Conservation (phyloP, 306 rosid species). For the Abrus pulchellus region DNA sequence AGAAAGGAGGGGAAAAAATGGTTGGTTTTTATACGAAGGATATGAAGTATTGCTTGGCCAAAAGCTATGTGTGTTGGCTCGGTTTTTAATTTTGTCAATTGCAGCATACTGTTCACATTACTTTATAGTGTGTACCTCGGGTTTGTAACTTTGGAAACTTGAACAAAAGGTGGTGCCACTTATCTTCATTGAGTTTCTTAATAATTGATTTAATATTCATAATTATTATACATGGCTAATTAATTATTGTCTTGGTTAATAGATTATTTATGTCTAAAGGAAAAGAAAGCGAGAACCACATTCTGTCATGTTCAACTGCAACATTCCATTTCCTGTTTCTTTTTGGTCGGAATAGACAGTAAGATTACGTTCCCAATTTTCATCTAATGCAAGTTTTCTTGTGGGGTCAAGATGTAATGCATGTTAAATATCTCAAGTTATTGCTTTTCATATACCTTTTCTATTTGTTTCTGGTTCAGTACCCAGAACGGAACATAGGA, state of each 20-base stretch:
- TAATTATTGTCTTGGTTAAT: background rate
- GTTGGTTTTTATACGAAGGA: background rate
- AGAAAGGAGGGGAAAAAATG: background rate
- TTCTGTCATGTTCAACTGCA: conserved; percentile 47
- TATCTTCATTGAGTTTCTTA: conserved; percentile 34
- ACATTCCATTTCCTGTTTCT: conserved; percentile 49
- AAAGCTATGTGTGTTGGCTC: background rate
- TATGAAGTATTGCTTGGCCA: conserved; percentile 23
- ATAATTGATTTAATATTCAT: conserved; percentile 15
- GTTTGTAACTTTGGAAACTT: conserved; percentile 43
- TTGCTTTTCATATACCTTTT: background rate
- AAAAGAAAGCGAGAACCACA: conserved; percentile 42
- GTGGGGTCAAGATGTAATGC: background rate
- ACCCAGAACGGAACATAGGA: background rate
- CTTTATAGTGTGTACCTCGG: background rate
- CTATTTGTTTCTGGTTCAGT: background rate
- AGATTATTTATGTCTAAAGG: conserved; percentile 33
- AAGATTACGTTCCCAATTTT: conserved; percentile 42
- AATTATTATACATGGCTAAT: conserved; percentile 22
- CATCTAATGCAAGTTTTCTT: conserved; percentile 28
- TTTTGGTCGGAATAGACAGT: conserved; percentile 41
- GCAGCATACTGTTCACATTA: conserved; percentile 25
- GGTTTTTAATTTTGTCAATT: conserved; percentile 15
- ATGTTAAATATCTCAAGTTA: conserved; percentile 9
- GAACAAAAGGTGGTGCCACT: conserved; percentile 29